Conservation (phyloP, 2,329 filamentous ascomycete genomes). For the Cercospora sp. region DNA sequence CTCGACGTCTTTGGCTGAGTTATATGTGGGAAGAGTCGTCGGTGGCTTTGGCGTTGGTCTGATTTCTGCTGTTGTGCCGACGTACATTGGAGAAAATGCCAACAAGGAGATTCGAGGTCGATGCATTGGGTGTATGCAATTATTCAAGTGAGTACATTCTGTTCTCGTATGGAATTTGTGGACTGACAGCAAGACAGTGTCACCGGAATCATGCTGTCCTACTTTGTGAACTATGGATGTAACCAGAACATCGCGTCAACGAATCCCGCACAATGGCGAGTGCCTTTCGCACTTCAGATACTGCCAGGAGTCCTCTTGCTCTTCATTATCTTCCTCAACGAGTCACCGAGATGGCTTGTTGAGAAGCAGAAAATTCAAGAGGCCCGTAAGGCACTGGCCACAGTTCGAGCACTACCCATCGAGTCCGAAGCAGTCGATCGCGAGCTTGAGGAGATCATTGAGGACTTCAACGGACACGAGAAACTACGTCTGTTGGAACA, state of each 20-base stretch:
- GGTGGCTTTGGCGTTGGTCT: constrained; percentile 49
- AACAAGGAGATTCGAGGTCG: constrained; percentile 42
- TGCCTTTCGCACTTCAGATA: constrained; percentile 56
- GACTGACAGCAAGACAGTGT: constrained; percentile 39
- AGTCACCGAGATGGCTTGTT: constrained; percentile 57
- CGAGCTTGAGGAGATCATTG: constrained; percentile 49
- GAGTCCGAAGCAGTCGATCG: constrained; percentile 42
- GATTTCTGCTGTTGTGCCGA: constrained; percentile 47
- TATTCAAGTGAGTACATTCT: constrained; percentile 32
- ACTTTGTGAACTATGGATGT: constrained; percentile 58
- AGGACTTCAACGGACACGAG: constrained; percentile 48
- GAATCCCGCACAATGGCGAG: constrained; percentile 54
- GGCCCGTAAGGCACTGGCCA: constrained; percentile 46
- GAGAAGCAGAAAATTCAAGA: constrained; percentile 52
- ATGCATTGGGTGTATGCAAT: constrained; percentile 37
- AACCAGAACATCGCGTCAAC: constrained; percentile 46
- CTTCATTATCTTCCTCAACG: constrained; percentile 53
- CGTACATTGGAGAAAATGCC: constrained; percentile 50
- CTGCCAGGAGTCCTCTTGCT: constrained; percentile 55
- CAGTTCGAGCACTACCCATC: constrained; percentile 41
- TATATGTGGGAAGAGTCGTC: constrained; percentile 48
- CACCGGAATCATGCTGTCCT: constrained; percentile 52
- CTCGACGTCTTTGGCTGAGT: constrained; percentile 39
- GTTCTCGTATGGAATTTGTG: too few species aligned
- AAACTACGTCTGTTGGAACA: constrained; percentile 44